phyloP scores from a whole-genome alignment of 805 yeast genomes.

The Trichomonascus vanleenenianus region DNA sequence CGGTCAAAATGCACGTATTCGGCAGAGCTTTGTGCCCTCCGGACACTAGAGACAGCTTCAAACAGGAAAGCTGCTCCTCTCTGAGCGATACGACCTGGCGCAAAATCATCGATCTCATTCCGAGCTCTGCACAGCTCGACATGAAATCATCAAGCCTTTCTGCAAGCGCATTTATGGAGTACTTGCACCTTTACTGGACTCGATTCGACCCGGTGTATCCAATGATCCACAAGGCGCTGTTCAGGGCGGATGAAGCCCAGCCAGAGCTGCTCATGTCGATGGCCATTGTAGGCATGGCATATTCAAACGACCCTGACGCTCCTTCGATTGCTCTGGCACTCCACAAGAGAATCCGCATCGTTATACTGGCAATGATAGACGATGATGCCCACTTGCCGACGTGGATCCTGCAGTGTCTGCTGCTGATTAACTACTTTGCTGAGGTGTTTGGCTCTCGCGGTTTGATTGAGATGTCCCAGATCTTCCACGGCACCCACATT shows the following conservation, averaged over 20 bases:
- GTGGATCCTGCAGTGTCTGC: conserved; percentile 25
- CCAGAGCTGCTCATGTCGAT: conserved; percentile 22
- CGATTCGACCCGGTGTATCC: conserved; percentile 34
- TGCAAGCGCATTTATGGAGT: conserved; percentile 7
- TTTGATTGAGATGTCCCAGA: conserved; percentile 27
- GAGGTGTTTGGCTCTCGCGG: conserved; percentile 23
- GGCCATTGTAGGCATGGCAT: conserved; percentile 28
- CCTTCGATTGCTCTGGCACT: conserved; percentile 22
- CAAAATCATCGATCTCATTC: too few species aligned
- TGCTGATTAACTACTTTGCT: conserved; percentile 24
- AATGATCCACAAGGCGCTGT: conserved; percentile 33
- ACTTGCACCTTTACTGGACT: conserved; percentile 30
- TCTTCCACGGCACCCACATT: conserved; percentile 26
- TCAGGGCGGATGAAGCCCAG: conserved; percentile 19
- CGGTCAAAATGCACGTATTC: conserved; percentile 4
- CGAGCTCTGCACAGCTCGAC: too few species aligned
- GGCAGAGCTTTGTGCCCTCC: conserved; percentile 3
- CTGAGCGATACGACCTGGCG: too few species aligned
- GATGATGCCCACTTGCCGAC: conserved; percentile 24
- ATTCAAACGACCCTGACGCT: conserved; percentile 18
- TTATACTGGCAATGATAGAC: conserved; percentile 21
- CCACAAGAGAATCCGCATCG: conserved; percentile 23
- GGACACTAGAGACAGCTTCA: too few species aligned
- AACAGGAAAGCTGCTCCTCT: too few species aligned
- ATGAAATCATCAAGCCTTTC: too few species aligned